Conservation (phyloP, 768 basidiomycete genomes). For the Mycena indigotica region DNA sequence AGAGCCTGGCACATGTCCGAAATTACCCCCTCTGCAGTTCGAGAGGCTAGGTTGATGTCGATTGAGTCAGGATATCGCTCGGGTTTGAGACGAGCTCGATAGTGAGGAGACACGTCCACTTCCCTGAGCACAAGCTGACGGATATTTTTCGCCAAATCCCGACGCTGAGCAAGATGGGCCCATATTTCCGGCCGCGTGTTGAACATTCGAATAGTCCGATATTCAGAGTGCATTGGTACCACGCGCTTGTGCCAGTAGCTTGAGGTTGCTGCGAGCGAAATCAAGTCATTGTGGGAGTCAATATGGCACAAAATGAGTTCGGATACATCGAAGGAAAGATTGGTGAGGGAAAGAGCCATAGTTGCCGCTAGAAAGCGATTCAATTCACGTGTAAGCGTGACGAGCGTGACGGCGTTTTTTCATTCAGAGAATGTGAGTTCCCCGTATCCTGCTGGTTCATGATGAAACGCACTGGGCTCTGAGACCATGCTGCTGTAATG, state of each 20-base stretch:
- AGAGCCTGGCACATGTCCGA: conserved; percentile 11
- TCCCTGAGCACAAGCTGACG: conserved; percentile 15
- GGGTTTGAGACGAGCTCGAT: neutral
- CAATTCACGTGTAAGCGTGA: neutral
- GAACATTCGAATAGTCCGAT: conserved; percentile 26
- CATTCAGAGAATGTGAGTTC: conserved; percentile 5
- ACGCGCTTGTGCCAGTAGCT: conserved; percentile 20
- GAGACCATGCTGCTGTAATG: conserved; percentile 44
- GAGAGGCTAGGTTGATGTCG: neutral
- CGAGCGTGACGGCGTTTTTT: neutral
- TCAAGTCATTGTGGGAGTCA: conserved; percentile 9
- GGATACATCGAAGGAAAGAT: conserved; percentile 12
- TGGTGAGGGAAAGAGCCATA: conserved; percentile 11
- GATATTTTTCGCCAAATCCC: conserved; percentile 27
- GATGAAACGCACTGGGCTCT: conserved; percentile 70
- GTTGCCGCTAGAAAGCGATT: neutral
- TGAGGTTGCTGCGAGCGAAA: conserved; percentile 14
- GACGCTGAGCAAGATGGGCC: conserved; percentile 28
- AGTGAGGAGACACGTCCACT: neutral
- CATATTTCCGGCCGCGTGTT: conserved; percentile 22
- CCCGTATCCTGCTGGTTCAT: neutral
- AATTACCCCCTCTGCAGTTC: neutral
- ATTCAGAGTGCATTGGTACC: conserved; percentile 30
- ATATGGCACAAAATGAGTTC: conserved; percentile 9
- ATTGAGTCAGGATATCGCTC: conserved; percentile 13